phyloP scores from a whole-genome alignment of 139 green algal genomes.

The Chlorella sp. region DNA sequence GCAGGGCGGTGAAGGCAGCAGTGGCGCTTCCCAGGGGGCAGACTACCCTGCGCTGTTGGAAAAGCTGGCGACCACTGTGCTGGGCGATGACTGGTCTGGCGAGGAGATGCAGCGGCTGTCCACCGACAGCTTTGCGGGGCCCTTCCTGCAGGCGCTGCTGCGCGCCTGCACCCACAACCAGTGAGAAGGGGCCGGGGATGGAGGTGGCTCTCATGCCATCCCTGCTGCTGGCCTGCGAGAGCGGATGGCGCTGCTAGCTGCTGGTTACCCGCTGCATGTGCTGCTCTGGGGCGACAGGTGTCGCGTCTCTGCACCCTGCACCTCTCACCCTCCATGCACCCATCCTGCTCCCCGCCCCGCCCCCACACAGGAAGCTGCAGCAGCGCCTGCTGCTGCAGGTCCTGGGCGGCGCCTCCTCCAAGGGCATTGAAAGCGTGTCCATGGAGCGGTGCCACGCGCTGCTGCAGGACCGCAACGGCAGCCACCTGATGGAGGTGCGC shows the following conservation, averaged over 20 bases:
- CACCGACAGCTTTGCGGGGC: conserved; percentile 58
- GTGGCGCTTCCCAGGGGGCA: not conserved
- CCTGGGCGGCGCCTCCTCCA: not conserved
- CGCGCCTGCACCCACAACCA: conserved; percentile 36
- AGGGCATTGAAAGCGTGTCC: conserved; percentile 38
- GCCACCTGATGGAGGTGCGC: conserved; percentile 71
- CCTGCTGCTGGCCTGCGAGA: not conserved
- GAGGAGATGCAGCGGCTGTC: conserved; percentile 55
- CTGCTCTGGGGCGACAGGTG: too few species aligned
- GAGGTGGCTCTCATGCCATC: too few species aligned
- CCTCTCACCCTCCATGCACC: not conserved
- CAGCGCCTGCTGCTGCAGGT: conserved; percentile 27
- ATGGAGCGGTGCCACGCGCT: conserved; percentile 48
- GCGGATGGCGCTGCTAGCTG: too few species aligned
- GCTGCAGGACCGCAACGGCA: conserved; percentile 60
- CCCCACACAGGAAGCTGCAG: conserved; percentile 15
- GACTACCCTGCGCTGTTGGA: conserved; percentile 49
- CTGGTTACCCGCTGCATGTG: too few species aligned
- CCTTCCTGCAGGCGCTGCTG: conserved; percentile 71
- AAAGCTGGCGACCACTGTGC: conserved; percentile 42
- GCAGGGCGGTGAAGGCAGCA: not conserved
- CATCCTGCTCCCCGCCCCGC: too few species aligned
- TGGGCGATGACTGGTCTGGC: conserved; percentile 49
- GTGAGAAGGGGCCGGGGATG: not conserved
- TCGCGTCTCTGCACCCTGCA: not conserved